A percentile compares a stretch with the other conserved stretches of the same genome.
Conservation (phyloP, 2,329 filamentous ascomycete species). For the Aureobasidium vineae region DNA sequence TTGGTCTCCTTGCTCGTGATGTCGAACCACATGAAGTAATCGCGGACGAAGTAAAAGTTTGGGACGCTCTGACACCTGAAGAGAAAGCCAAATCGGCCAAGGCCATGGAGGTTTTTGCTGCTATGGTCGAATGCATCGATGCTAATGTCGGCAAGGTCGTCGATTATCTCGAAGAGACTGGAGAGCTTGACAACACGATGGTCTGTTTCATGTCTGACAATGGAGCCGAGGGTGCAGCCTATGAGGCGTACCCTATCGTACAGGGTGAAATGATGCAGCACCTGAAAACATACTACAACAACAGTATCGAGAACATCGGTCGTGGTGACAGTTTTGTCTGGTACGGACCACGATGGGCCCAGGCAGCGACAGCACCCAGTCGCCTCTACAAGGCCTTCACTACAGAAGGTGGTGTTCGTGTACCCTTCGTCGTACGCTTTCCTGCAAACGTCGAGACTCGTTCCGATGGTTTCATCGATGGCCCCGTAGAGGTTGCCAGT, state of each 20-base stretch:
- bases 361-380: slow-evolving; percentile 53
- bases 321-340: slow-evolving; percentile 58
- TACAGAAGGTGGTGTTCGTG: slow-evolving; percentile 53
- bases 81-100: slow-evolving; percentile 51
- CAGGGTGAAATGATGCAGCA: slow-evolving; percentile 55
- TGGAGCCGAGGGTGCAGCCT: slow-evolving; percentile 59
- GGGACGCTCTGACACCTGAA: slow-evolving; percentile 49
- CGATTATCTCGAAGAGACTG: slow-evolving; percentile 55
- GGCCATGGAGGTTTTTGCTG: slow-evolving; percentile 63
- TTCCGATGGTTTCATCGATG: slow-evolving; percentile 41
- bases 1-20: slow-evolving; percentile 55
- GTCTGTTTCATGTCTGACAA: slow-evolving; percentile 64
- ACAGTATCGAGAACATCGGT: slow-evolving; percentile 58
- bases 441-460: slow-evolving; percentile 31
- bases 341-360: slow-evolving; percentile 60
- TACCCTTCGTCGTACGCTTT: slow-evolving; percentile 51
- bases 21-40: slow-evolving; percentile 54
- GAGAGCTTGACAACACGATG: slow-evolving; percentile 63
- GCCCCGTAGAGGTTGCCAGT: slow-evolving; percentile 46
- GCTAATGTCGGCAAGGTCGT: slow-evolving; percentile 59
- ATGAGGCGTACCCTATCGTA: slow-evolving; percentile 59
- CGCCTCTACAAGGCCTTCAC: slow-evolving; percentile 50
- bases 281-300: slow-evolving; percentile 58
- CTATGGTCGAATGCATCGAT: slow-evolving; percentile 64
- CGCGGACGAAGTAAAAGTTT: slow-evolving; percentile 50